Base-by-base conservation (phyloP, 805 yeast genomes). In the Candida corydali region DNA sequence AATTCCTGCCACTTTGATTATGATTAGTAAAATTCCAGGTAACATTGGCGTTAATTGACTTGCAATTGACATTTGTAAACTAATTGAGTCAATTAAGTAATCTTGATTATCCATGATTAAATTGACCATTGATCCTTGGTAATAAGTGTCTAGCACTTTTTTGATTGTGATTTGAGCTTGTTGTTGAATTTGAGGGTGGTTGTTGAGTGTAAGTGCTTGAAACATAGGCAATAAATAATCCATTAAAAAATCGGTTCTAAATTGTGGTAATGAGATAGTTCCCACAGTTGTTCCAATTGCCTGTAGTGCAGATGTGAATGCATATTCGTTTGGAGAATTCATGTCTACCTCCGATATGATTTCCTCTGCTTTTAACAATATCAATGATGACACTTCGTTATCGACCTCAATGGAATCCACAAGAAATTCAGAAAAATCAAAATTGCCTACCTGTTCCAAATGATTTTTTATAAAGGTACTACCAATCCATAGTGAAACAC, bases 81-180 rank as follows among this genome's bases (percentile, higher is more conserved):
- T 82, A n/a, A 88, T 63, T 0, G 87, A 63, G 52, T 93, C 97
- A 11, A 88, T 63, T 14, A 91, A 57, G 51, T 89, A 89, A 49
- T 91, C 96, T 39, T 79, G 70, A 53, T 88, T 91, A 17, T 76
- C 78, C 25, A 70, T 49, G 2, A 93, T 66, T 40, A 91, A 52
- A 3, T 57, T 56, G 23, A 63, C 63, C 2, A 89, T 57, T 0
- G 86, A 76, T 0, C 82, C 82, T 23, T 63, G 49, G 11, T 59
- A 55, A 41, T 80, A 82, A 9, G 79, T 61, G 4, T 64, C 54
- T 11, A 57, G 47, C 1, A 67, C 59, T 8, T 57, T 45, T 0
- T 86, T 74, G 4, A 89, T 60, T 3, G 75, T 61, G 14, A 62
- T 40, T 3, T 78, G 60, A 1, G 86, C 76, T 74, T 25, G 95